Base-by-base conservation (phyloP, 257 asterid species). In the Orobanche coerulescens region DNA sequence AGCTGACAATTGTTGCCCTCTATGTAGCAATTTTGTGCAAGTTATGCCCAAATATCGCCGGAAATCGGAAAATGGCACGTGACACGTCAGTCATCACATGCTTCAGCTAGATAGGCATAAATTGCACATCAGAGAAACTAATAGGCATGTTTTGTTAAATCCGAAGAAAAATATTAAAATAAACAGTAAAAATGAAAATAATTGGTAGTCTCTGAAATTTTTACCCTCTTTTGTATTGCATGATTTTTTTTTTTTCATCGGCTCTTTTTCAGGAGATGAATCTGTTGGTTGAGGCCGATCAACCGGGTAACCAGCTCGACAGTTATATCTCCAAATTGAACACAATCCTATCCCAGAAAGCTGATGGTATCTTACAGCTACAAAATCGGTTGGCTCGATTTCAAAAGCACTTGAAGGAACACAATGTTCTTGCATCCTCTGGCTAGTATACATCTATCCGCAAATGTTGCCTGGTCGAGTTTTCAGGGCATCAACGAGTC, bases 231-330 rank as follows among this genome's bases (percentile, higher is more conserved):
- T n/a, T 44, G 11, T 48, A 12, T 19, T 36, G 13, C 43, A 49
- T 13, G 4, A 37, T 42, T 25, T 1, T 19, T 7, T 1, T 19
- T 7, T 23, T 31, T 19, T 43, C 10, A 10, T 58, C 47, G 30
- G 19, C 31, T 49, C 53, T 62, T 62, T 61, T 65, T 37, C 82
- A 93, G 99, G 99, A 93, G 77, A 93, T 93, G 99, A 82, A 79
- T 77, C 90, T 93, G 57, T 76, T 93, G 76, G 97, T 86, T 54
- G 89, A 81, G 76, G 99, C 95, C 14, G 99, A 89, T 72, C 95
- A 84, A 71, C 99, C 99, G 3, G 99, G 97, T 24, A 93, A 80
- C 72, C 94, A 85, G 68, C 71, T 93, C 62, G 97, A 86, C 64
- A 84, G 80, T 48, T 93, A 93, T 49, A 68, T 89, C 36, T 67